These are phyloP conservation scores for Saccharata proteae DNA, from an alignment of 2,329 filamentous ascomycete genomes.

Conservation along the genomic window DNA sequence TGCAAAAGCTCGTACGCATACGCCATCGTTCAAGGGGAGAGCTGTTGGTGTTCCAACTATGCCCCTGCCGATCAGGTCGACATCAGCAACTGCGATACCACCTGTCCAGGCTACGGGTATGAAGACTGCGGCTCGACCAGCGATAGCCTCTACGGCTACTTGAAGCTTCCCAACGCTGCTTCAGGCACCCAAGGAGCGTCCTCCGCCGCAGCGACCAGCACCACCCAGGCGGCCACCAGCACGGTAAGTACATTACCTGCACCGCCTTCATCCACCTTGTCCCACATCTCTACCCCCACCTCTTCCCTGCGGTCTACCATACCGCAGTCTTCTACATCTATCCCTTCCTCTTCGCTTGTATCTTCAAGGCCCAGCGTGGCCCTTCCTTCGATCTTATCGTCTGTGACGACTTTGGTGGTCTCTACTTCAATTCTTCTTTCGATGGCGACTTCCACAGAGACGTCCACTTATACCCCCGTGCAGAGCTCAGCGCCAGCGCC, in stretches of 20 bases:
- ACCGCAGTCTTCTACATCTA: conserved; percentile 1
- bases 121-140: conserved; percentile 53
- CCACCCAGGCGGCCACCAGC: conserved; percentile 1
- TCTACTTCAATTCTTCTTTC: conserved; percentile 4
- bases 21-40: conserved; percentile 51
- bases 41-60: conserved; percentile 67
- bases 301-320: too few species aligned
- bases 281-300: conserved; percentile 4
- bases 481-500: conserved; percentile 22
- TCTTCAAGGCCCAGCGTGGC: conserved; percentile 11
- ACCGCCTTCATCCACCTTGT: conserved; percentile 9
- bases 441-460: conserved; percentile 9
- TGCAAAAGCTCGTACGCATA: conserved; percentile 51
- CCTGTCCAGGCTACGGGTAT: conserved; percentile 56
- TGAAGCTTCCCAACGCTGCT: conserved; percentile 35
- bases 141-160: conserved; percentile 51
- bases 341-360: conserved; percentile 5
- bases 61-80: conserved; percentile 37
- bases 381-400: conserved; percentile 14
- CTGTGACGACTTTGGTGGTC: conserved; percentile 4
- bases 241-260: conserved; percentile 4
- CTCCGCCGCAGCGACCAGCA: conserved; percentile 12
- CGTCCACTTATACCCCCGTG: conserved; percentile 20
- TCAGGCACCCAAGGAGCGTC: conserved; percentile 44
- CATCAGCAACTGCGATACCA: conserved; percentile 38